phyloP scores from a whole-genome alignment of 176 grass and related monocot genomes.

The Oryza meyeriana region DNA sequence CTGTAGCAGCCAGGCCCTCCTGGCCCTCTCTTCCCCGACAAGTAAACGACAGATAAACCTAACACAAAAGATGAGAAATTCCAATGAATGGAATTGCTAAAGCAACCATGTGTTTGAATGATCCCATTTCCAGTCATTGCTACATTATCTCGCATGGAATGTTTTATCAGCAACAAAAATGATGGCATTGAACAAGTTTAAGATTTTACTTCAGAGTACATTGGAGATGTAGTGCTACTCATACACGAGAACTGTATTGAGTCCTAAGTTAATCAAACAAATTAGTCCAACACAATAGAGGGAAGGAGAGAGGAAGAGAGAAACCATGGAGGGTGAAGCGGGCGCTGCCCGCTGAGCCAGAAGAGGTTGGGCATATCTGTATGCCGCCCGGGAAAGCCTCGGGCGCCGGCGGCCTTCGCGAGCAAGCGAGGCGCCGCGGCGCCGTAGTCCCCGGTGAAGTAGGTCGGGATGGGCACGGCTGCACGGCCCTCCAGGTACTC shows the following conservation, averaged over 20 bases:
- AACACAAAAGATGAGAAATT: neutral
- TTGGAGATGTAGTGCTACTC: neutral
- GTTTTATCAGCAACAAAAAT: neutral
- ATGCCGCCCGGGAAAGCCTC: conserved; percentile 64
- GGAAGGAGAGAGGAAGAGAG: neutral
- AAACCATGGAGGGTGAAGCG: conserved; percentile 74
- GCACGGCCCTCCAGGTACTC: conserved; percentile 82
- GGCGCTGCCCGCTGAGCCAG: conserved; percentile 86
- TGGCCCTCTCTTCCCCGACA: conserved; percentile 55
- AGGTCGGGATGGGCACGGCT: conserved; percentile 77
- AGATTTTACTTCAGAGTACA: neutral
- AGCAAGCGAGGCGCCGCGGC: conserved; percentile 50
- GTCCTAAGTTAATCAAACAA: neutral
- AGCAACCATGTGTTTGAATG: neutral
- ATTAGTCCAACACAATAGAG: neutral
- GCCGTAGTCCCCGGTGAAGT: conserved; percentile 92
- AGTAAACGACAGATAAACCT: conserved; percentile 82
- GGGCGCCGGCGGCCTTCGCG: conserved; percentile 38
- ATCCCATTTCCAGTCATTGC: neutral
- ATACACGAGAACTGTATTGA: neutral
- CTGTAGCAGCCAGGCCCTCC: conserved; percentile 62
- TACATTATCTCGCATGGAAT: neutral
- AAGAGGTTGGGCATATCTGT: conserved; percentile 81
- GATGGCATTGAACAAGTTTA: neutral
- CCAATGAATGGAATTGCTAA: neutral